Base-by-base conservation (phyloP, 2,329 filamentous ascomycete species). In the Exophiala xenobiotica region DNA sequence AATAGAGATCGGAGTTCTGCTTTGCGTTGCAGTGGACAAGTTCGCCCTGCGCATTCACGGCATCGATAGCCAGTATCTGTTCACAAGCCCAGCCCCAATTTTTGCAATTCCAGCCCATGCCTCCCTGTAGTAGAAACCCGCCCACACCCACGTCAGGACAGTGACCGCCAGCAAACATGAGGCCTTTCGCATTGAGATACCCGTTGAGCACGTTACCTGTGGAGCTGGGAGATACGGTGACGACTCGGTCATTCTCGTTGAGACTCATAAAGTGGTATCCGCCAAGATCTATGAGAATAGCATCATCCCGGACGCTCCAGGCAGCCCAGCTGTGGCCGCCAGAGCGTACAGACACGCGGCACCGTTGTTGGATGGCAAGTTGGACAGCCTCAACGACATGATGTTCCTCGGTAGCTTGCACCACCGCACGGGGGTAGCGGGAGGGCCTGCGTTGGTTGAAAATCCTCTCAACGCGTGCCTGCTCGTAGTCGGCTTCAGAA, bases 71-170 rank as follows among this genome's bases (percentile, higher is more conserved):
- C 2, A 68, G 46, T 1, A 79, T 65, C 11, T 65, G 63, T 57
- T 79, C 73, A 48, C 78, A 80, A 0, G 76, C 76, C 74, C 76
- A 80, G 0, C 78, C 78, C 78, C 77, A 80, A 54, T 75, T 77
- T 75, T 72, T 75, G 57, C 74, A 79, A 58, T 79, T 80, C 78
- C 78, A 82, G 0, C 78, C 78, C 76, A 81, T 80, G 1, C 78
- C 78, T 0, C 78, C 79, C 57, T 80, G 78, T 11, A 82, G 62
- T 18, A 81, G 61, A 54, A 80, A 81, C 0, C 78, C 78, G 0
- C 78, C 78, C n/a, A 81, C 58, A 6, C 76, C 78, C 14, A 81
- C 78, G 62, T 80, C 77, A 0, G 78, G 78, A 60, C 78, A 81
- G 62, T 81, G 79, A 0, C 78, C 79, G 1, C 76, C 77, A 0